These are phyloP conservation scores for Phytophthora rubi DNA, from an alignment of 352 stramenopile species.

Conservation along the genomic window DNA sequence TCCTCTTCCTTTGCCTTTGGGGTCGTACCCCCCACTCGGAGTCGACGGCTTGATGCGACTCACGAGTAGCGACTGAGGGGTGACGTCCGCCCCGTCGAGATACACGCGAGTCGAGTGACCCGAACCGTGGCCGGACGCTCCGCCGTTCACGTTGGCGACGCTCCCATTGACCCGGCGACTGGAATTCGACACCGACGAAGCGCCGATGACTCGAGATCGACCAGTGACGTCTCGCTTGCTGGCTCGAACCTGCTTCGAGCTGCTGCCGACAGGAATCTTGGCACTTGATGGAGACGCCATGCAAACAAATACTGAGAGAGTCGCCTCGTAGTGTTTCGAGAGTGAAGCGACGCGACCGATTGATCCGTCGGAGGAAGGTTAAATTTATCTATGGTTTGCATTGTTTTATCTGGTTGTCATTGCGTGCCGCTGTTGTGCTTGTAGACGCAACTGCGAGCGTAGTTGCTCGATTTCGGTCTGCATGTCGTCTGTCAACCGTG, in stretches of 20 bases:
- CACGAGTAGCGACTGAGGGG: constrained; percentile 76
- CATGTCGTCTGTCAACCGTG: constrained; percentile 82
- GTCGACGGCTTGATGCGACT: constrained; percentile 74
- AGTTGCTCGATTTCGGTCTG: constrained; percentile 78
- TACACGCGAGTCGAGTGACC: constrained; percentile 63
- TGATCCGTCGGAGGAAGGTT: constrained; percentile 2
- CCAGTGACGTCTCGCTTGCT: constrained; percentile 60
- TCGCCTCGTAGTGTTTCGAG: neutral
- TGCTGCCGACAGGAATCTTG: constrained; percentile 48
- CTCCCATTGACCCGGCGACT: constrained; percentile 70
- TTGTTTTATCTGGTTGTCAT: neutral
- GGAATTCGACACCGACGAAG: constrained; percentile 71
- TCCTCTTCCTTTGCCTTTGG: constrained; percentile 30
- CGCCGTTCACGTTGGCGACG: constrained; percentile 35
- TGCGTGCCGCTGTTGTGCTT: constrained; percentile 1
- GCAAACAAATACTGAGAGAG: neutral
- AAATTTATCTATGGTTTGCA: no score
- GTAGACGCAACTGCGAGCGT: constrained; percentile 34
- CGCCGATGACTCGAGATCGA: constrained; percentile 62
- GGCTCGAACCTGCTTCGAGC: constrained; percentile 38
- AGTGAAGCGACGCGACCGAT: constrained; percentile 16
- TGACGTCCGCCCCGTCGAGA: constrained; percentile 74
- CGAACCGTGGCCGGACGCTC: constrained; percentile 22
- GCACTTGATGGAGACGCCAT: constrained; percentile 65
- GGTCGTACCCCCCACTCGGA: constrained; percentile 21